Evolutionary conservation across 805 yeast species (phyloP), one percentile per base, ranked within the genome.

Genomic region (Nakazawaea wickerhamii): DNA sequence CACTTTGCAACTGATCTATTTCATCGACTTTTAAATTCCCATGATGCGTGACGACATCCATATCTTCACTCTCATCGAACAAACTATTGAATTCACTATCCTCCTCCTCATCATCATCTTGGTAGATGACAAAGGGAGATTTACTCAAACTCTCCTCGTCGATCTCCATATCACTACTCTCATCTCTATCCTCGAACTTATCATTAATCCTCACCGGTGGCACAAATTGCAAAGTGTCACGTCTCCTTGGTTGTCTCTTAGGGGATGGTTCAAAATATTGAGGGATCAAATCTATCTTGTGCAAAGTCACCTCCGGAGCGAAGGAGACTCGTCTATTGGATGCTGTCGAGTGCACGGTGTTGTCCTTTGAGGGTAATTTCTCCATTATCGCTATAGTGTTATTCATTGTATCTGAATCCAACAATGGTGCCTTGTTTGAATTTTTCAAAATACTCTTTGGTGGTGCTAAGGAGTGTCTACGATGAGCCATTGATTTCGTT

Each of bases 231-330:
- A 54, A 36, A 7, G 53, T 49, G 21, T 54, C 61, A 30, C 61
- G 40, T 51, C 61, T 53, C 31, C 57, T 48, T 7, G 61, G 58
- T 33, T 40, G 47, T 45, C 50, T 51, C 13, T 22, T 44, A 3
- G 46, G 43, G 9, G 46, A 38, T 19, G 40, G 26, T 27, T 41
- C 41, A 10, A 48, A 49, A 35, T 45, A 46, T 14, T 38, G 51
- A 7, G 61, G 64, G 35, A 62, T 60, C 46, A 59, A 57, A 46
- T 62, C 79, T 50, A 71, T 68, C 52, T 78, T 75, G 52, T 80
- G 85, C 31, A 81, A 65, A 3, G 84, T 79, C 0, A 80, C 86
- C 50, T 79, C 85, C 1, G 84, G 84, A 1, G 90, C 90, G 66
- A 84, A 84, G 4, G 88, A 79, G 4, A 84, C 91, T 20, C 91